phyloP scores from a whole-genome alignment of 805 yeast species.

The Debaryomyces tyrocola region DNA sequence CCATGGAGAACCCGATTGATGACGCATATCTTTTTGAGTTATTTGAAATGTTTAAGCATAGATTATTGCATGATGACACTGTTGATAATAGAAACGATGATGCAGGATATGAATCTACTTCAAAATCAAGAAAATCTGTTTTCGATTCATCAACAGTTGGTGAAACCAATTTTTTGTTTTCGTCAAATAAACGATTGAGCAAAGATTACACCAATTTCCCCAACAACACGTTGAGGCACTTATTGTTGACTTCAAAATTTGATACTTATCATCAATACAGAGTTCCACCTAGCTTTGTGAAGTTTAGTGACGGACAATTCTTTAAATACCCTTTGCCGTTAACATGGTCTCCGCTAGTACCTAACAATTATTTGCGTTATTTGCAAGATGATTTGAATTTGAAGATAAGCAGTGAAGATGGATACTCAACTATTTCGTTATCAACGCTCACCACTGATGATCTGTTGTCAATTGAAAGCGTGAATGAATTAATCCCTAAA shows the following conservation, averaged over 20 bases:
- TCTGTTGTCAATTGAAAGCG: not conserved
- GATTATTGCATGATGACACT: constrained; percentile 19
- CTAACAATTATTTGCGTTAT: constrained; percentile 19
- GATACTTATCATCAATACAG: constrained; percentile 21
- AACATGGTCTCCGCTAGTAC: constrained; percentile 40
- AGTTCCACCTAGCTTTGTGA: constrained; percentile 27
- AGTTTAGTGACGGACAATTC: constrained; percentile 16
- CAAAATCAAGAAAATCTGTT: constrained; percentile 1
- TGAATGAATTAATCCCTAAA: not conserved
- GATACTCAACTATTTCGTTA: constrained; percentile 31
- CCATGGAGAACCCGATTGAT: constrained; percentile 21
- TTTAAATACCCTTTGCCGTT: constrained; percentile 36
- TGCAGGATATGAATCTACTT: not conserved
- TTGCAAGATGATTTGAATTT: constrained; percentile 26
- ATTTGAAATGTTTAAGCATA: constrained; percentile 29
- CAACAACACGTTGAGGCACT: constrained; percentile 21
- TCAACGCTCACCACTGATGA: constrained; percentile 4
- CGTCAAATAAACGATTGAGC: constrained; percentile 12
- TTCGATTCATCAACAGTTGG: constrained; percentile 14
- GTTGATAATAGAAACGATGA: constrained; percentile 4
- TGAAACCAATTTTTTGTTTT: constrained; percentile 13
- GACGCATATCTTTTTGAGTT: constrained; percentile 32
- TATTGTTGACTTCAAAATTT: constrained; percentile 19
- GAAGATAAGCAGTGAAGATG: constrained; percentile 22
- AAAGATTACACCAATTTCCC: constrained; percentile 20